Evolutionary conservation across 2,329 filamentous ascomycete species (phyloP), one percentile per base, ranked within the genome.

Genomic region (Calonectria honghensis): DNA sequence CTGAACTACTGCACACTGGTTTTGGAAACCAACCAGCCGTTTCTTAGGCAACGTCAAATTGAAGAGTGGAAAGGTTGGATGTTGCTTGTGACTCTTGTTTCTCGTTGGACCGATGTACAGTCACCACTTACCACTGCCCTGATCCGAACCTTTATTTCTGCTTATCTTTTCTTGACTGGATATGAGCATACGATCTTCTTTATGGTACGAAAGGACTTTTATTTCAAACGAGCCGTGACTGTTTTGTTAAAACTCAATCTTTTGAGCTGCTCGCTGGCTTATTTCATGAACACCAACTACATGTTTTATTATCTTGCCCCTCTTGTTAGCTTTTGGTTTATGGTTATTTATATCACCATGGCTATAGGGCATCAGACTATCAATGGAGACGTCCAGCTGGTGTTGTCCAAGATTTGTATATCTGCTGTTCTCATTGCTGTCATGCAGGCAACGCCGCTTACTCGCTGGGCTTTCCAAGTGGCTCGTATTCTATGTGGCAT

Each of bases 61-160:
- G 88, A 93, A 64, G 92, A 94, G 81, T 92, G 91, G 88, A 93
- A 93, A 83, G 92, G 92, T 2, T 89, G 90, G 87, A 91, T 93
- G 89, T 91, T 93, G 75, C 85, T 87, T 18, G 82, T 89, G 2
- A 83, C 88, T 27, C 78, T 88, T 1, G 85, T 91, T 6, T 93
- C 91, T 78, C 89, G 91, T 77, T 93, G 91, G 81, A 89, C 89
- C 69, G 87, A 87, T 67, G 88, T 61, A 80, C 11, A 48, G 5
- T 48, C n/a, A 13, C 10, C 10, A 6, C 10, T n/a, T 4, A n/a
- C 45, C n/a, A 6, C 9, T 48, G 4, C n/a, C 20, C 13, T 24
- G 10, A n/a, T 24, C 45, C 45, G n/a, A 48, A 81, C 92, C 2
- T 82, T 90, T n/a, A 85, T 91, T n/a, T 88, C 90, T 0, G 86